A percentile compares a stretch with the other conserved stretches of the same genome.
Evolutionary conservation across 805 yeast species (phyloP).

Genomic region (Kluyveromyces nonfermentans): DNA sequence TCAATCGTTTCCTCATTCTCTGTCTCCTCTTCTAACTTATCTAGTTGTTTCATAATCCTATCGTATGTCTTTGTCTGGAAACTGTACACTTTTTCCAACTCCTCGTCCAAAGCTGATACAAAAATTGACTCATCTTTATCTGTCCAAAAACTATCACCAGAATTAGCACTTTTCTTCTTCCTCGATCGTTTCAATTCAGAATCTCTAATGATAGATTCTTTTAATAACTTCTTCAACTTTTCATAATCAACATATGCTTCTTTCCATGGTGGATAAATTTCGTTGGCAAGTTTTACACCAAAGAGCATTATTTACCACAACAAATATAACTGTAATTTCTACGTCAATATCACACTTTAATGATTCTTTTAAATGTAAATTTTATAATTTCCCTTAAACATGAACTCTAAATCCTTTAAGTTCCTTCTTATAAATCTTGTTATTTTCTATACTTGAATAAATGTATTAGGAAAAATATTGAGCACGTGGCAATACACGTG

Average conservation of each 20-base stretch:
- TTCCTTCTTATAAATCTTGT: no score
- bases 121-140: conserved; percentile 65
- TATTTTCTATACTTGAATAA: no score
- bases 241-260: conserved; percentile 60
- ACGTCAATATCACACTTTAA: no score
- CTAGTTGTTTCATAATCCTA: conserved; percentile 54
- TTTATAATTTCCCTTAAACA: no score
- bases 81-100: conserved; percentile 66
- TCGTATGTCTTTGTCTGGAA: conserved; percentile 63
- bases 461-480: no score
- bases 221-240: conserved; percentile 52
- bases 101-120: conserved; percentile 56
- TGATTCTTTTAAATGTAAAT: no score
- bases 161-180: conserved; percentile 10
- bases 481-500: no score
- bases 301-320: conserved; percentile 51
- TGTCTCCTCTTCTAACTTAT: conserved; percentile 52
- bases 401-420: no score
- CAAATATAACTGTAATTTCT: no score
- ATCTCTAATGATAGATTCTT: conserved; percentile 47
- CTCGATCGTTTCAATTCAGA: conserved; percentile 10
- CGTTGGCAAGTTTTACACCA: conserved; percentile 73
- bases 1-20: conserved; percentile 30
- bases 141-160: conserved; percentile 40
- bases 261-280: conserved; percentile 84